A percentile compares a stretch with the other conserved stretches of the same genome.
Conservation (phyloP, 257 asterid species). For the Ilex aquifolium region DNA sequence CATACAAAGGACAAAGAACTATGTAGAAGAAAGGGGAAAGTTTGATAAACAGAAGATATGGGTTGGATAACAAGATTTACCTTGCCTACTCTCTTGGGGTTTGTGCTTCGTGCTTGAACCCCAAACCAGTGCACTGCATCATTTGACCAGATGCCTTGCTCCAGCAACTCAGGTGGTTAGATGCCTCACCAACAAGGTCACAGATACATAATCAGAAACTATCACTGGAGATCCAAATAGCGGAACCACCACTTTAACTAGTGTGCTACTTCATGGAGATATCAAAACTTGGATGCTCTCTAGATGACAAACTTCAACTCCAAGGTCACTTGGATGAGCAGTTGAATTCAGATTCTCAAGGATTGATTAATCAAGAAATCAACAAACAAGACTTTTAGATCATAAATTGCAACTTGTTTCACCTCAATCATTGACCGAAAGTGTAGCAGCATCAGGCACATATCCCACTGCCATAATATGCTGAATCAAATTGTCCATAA, state of each 20-base stretch:
- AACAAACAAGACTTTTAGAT: too few species aligned
- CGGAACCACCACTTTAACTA: too few species aligned
- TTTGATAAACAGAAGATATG: background rate
- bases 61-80: constrained; percentile 23
- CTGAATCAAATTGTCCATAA: constrained; percentile 24
- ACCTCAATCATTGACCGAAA: background rate
- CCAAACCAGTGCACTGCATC: constrained; percentile 88
- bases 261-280: too few species aligned
- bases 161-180: constrained; percentile 3
- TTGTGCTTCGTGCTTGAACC: constrained; percentile 98
- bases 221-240: too few species aligned
- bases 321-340: too few species aligned
- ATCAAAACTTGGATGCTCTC: too few species aligned
- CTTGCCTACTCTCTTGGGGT: constrained; percentile 97
- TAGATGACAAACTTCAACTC: too few species aligned
- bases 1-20: background rate
- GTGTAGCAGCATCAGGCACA: constrained; percentile 5
- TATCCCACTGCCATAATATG: constrained; percentile 19
- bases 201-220: too few species aligned
- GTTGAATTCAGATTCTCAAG: too few species aligned
- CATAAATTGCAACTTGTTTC: background rate
- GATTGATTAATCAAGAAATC: too few species aligned
- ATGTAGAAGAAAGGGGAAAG: background rate
- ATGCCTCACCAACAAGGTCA: background rate
- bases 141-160: constrained; percentile 5